Evolutionary conservation across 2,329 filamentous ascomycete genomes (phyloP), one percentile per base, ranked within the genome.

Genomic region (Pseudodiploospora longispora): DNA sequence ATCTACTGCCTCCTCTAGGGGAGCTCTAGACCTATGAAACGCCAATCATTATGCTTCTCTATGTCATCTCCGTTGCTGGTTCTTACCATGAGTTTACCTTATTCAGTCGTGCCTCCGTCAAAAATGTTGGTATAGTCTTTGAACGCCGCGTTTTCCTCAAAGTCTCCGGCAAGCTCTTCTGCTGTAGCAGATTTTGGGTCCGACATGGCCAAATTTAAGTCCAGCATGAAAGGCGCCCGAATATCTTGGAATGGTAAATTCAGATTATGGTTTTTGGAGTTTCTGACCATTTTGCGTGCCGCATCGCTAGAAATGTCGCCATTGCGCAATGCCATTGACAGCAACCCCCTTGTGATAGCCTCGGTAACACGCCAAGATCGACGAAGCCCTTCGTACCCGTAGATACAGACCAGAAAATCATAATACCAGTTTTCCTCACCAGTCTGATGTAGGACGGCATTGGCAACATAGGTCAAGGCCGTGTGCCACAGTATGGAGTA

Each of bases 401-500:
- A 63, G 5, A 70, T 47, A 31, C 65, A 69, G 1, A 66, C 48
- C 4, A 63, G 47, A 5, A 70, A 55, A 38, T 69, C 67, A 3
- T 61, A 56, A 9, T 55, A 57, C 58, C 58, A 63, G 7, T 62
- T 47, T 0, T 56, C 49, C 8, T 66, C 56, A 3, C 53, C 44
- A 1, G 50, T 55, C 8, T 57, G 51, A 10, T 55, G 51, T 0
- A 68, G 48, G 9, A 68, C 57, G 4, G 61, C 64, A 31, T 69
- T 69, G 5, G 60, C 54, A 1, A 69, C 54, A 32, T 68, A 68
- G 2, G 64, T 59, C 19, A 70, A 50, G 2, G 61, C 65, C 3
- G 56, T 67, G 40, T 69, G 63, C 65, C 65, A 70, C 3, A 69
- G 52, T 6, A 69, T 59, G 2, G 62, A 62, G 42, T 61, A 65